Evolutionary conservation across 345 rosid genomes (phyloP).

Genomic region (Aegle marmelos): DNA sequence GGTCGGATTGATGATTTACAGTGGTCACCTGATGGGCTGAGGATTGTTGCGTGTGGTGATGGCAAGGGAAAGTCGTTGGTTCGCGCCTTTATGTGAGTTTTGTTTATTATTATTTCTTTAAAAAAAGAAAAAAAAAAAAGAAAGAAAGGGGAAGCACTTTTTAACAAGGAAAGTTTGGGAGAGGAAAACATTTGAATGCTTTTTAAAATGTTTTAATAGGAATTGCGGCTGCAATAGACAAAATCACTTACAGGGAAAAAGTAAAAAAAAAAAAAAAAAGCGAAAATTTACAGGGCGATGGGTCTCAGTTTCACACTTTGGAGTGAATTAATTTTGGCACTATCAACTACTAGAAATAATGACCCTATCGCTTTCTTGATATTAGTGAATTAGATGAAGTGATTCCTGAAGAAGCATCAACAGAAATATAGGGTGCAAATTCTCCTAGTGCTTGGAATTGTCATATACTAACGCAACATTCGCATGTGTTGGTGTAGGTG

Average conservation of each 20-base stretch:
- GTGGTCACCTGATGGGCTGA: slow-evolving; percentile 93
- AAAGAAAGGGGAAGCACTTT: no score
- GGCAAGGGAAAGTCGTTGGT: slow-evolving; percentile 96
- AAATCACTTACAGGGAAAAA: no score
- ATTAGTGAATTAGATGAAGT: not conserved
- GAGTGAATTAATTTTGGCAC: not conserved
- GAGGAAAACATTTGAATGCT: no score
- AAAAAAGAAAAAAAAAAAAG: not conserved
- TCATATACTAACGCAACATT: not conserved
- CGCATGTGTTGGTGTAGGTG: slow-evolving; percentile 45
- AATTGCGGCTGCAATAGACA: no score
- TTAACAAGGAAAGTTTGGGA: no score
- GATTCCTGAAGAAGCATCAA: not conserved
- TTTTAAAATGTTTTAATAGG: no score
- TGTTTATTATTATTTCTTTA: not conserved
- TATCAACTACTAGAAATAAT: not conserved
- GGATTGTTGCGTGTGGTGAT: slow-evolving; percentile 94
- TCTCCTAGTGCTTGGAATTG: not conserved
- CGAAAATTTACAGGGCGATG: not conserved
- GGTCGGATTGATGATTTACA: slow-evolving; percentile 98
- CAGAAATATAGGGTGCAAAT: not conserved
- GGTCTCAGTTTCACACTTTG: not conserved
- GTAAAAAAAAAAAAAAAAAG: no score
- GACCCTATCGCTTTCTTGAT: not conserved
- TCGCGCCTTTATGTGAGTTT: slow-evolving; percentile 90